Conservation (phyloP, 345 rosid genomes). For the Citrus medica region DNA sequence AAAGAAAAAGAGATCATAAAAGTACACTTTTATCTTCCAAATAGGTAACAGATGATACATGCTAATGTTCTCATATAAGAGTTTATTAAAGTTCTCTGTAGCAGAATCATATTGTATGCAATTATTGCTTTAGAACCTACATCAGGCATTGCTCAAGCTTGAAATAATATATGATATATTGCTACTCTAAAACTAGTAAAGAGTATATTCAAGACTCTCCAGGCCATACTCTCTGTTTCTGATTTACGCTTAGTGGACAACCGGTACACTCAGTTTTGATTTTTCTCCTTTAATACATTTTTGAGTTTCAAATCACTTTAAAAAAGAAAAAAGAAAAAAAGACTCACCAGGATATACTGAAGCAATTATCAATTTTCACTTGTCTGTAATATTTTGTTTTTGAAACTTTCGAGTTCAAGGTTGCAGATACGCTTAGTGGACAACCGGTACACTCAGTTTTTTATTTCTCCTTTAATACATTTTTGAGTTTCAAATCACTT, state of each 20-base stretch:
- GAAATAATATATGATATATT: neutral
- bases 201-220: no score
- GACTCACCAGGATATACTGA: neutral
- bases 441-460: no score
- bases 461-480: no score
- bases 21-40: neutral
- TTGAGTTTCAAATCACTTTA: no score
- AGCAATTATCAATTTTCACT: neutral
- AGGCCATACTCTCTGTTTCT: no score
- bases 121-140: neutral
- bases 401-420: neutral
- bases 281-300: no score
- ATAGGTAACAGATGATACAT: neutral
- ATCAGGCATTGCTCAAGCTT: neutral
- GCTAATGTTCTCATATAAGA: neutral
- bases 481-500: no score
- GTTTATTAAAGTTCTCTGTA: neutral
- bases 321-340: no score
- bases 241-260: no score
- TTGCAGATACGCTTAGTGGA: no score
- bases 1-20: neutral
- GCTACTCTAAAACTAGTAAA: neutral
- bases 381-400: neutral
- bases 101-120: neutral
- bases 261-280: no score